phyloP scores from a whole-genome alignment of 192 early-diverging fungal species.

The Linderina pennispora region DNA sequence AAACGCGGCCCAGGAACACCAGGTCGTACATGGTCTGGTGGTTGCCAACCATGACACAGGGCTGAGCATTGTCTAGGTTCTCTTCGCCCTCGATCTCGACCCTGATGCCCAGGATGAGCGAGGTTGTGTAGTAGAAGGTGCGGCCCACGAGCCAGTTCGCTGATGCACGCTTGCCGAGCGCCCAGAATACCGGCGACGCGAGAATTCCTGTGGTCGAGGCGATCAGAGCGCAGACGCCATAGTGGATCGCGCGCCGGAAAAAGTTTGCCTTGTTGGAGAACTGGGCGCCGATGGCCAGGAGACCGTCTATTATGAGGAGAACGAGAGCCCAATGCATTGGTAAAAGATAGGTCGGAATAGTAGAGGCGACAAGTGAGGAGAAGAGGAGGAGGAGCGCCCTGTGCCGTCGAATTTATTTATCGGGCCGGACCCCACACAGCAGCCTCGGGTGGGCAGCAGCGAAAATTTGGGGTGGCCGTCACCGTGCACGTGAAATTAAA shows the following conservation, averaged over 20 bases:
- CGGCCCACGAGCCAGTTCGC: slow-evolving; percentile 64
- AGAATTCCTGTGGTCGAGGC: slow-evolving; percentile 50
- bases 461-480: too few species aligned
- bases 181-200: slow-evolving; percentile 49
- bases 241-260: slow-evolving; percentile 20
- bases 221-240: slow-evolving; percentile 26
- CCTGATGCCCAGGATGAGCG: slow-evolving; percentile 50
- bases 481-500: too few species aligned
- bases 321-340: slow-evolving; percentile 41
- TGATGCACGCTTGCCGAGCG: slow-evolving; percentile 49
- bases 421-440: too few species aligned
- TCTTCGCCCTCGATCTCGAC: slow-evolving; percentile 59
- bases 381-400: background rate
- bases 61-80: slow-evolving; percentile 33
- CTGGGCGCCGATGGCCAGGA: slow-evolving; percentile 21
- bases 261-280: slow-evolving; percentile 23
- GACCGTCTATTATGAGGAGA: slow-evolving; percentile 15
- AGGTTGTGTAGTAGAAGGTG: slow-evolving; percentile 48
- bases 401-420: too few species aligned
- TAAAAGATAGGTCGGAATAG: background rate
- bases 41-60: slow-evolving; percentile 74
- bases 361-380: background rate
- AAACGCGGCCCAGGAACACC: slow-evolving; percentile 63
- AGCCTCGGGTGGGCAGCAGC: too few species aligned
- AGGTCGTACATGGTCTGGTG: slow-evolving; percentile 85